Conservation (phyloP, 148 eudicot species). For the Rheum nobile region DNA sequence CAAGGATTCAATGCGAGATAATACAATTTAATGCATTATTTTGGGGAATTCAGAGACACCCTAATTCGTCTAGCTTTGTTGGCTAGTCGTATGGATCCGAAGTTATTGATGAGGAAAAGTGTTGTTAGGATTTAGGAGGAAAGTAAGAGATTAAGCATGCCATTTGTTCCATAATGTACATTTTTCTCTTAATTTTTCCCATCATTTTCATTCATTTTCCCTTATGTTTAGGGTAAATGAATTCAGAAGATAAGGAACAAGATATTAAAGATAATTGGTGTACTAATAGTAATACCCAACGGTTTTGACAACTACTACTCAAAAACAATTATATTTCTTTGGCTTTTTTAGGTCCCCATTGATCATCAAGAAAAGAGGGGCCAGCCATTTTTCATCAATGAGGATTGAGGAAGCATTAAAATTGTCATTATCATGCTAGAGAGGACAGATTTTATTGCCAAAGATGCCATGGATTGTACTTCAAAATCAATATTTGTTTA, state of each 20-base stretch:
- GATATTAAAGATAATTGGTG: neutral
- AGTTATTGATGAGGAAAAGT: neutral
- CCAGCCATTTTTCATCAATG: neutral
- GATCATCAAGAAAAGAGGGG: neutral
- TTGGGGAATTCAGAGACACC: neutral
- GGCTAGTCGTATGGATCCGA: neutral
- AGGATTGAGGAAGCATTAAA: neutral
- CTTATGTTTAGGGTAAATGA: neutral
- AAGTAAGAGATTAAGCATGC: neutral
- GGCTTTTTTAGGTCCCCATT: neutral
- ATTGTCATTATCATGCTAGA: slow-evolving; percentile 4
- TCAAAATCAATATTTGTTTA: neutral
- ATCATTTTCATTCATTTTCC: neutral
- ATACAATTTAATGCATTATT: neutral
- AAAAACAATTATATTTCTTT: neutral
- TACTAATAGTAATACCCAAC: neutral
- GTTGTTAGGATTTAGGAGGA: neutral
- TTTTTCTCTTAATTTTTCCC: neutral
- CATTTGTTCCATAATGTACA: neutral
- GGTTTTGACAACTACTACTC: neutral
- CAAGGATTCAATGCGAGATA: no score
- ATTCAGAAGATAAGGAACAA: neutral
- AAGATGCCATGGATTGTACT: neutral
- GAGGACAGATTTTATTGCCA: neutral
- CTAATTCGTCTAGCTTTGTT: neutral